These are phyloP conservation scores for Arachnomyces sp. DNA, from an alignment of 2,329 filamentous ascomycete genomes.

Conservation along the genomic window DNA sequence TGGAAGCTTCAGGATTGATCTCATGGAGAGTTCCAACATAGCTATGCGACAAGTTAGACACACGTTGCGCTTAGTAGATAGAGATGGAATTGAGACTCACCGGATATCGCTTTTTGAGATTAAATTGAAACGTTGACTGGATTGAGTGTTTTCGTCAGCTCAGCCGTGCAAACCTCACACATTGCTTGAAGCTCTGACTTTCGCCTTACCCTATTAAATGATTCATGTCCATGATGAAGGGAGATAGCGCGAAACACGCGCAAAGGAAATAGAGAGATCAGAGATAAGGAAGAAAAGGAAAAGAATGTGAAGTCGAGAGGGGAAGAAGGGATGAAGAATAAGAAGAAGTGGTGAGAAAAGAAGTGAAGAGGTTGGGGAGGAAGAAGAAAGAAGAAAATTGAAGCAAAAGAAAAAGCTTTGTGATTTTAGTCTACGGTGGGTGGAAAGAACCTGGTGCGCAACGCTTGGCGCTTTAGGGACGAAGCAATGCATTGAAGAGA, in stretches of 20 bases:
- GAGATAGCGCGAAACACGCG: slow-evolving; percentile 24
- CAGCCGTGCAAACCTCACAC: background rate
- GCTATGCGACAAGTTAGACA: slow-evolving; percentile 45
- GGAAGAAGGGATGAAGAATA: slow-evolving; percentile 15
- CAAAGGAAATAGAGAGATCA: slow-evolving; percentile 11
- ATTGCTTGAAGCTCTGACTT: slow-evolving; percentile 15
- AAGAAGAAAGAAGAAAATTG: slow-evolving; percentile 12
- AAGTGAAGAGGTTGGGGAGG: slow-evolving; percentile 9
- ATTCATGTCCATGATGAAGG: slow-evolving; percentile 40
- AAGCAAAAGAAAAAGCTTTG: slow-evolving; percentile 15
- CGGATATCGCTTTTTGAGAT: slow-evolving; percentile 97
- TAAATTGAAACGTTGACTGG: slow-evolving; percentile 84
- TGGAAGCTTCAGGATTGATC: slow-evolving; percentile 95
- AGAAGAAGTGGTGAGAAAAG: slow-evolving; percentile 6
- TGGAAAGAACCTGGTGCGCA: slow-evolving; percentile 24
- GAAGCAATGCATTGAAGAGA: slow-evolving; percentile 1
- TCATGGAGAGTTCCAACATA: slow-evolving; percentile 94
- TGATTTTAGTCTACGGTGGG: slow-evolving; percentile 28
- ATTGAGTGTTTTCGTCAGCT: slow-evolving; percentile 4
- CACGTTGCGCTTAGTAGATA: slow-evolving; percentile 7
- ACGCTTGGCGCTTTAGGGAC: too few relatives aligned
- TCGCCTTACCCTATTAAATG: slow-evolving; percentile 40
- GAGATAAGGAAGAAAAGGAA: slow-evolving; percentile 15
- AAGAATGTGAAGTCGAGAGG: slow-evolving; percentile 17
- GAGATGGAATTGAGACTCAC: slow-evolving; percentile 44